phyloP scores from a whole-genome alignment of 129 eudicot species.

The Artemisia tridentata region DNA sequence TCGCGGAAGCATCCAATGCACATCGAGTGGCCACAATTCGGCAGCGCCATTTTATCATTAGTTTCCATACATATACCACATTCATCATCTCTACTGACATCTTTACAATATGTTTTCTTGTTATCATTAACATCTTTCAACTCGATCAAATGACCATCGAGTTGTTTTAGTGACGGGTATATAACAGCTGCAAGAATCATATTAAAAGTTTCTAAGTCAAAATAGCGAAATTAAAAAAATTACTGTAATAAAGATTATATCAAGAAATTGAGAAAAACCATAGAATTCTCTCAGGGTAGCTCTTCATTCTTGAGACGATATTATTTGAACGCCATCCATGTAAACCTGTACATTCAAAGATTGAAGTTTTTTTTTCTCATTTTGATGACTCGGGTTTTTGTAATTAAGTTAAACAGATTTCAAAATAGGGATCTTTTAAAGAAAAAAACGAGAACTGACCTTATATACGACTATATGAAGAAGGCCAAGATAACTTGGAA shows the following conservation, averaged over 20 bases:
- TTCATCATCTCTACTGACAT: conserved; percentile 43
- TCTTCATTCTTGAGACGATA: too few relatives aligned
- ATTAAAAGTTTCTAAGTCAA: background rate
- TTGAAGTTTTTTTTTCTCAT: conserved; percentile 1
- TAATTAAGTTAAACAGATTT: background rate
- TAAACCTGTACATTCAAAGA: conserved; percentile 43
- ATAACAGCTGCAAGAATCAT: conserved; percentile 45
- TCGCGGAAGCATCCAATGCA: too few relatives aligned
- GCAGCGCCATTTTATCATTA: conserved; percentile 37
- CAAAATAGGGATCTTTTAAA: background rate
- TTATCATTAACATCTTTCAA: conserved; percentile 37
- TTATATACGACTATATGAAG: too few relatives aligned
- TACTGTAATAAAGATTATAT: background rate
- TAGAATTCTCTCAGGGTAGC: conserved; percentile 67
- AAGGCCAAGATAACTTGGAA: too few relatives aligned
- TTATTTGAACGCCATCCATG: too few relatives aligned
- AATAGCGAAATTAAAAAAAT: background rate
- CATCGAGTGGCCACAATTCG: too few relatives aligned
- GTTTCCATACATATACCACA: conserved; percentile 61
- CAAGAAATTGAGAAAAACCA: conserved; percentile 32
- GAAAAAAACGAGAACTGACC: too few relatives aligned
- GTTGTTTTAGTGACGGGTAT: conserved; percentile 63
- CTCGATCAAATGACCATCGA: conserved; percentile 48
- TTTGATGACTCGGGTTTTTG: conserved; percentile 17
- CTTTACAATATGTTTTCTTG: conserved; percentile 16